Evolutionary conservation across 202 grass and related monocot genomes (phyloP).

Genomic region (Zizania palustris): DNA sequence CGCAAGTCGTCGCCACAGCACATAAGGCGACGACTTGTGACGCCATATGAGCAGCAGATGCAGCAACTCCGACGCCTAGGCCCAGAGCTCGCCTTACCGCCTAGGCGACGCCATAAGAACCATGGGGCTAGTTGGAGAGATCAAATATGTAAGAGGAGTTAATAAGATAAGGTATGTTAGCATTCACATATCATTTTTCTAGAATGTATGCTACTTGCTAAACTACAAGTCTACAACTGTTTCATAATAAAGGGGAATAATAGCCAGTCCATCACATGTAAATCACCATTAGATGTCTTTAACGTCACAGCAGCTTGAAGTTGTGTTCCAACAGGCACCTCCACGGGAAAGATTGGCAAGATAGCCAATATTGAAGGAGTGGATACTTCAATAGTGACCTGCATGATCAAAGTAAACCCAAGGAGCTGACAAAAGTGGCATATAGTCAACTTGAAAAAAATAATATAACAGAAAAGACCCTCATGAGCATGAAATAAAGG

Average conservation of each 20-base stretch:
- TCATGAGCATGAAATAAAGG: background rate
- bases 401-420: constrained; percentile 43
- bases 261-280: constrained; percentile 39
- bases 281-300: constrained; percentile 71
- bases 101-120: too few species aligned
- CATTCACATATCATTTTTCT: constrained; percentile 26
- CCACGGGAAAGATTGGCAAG: constrained; percentile 83
- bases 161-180: background rate
- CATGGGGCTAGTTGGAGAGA: background rate
- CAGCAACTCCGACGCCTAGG: too few species aligned
- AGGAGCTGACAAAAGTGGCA: constrained; percentile 16
- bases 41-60: too few species aligned
- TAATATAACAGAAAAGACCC: constrained; percentile 6
- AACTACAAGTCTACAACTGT: background rate
- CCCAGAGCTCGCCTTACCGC: too few species aligned
- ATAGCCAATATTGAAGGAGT: constrained; percentile 68
- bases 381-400: constrained; percentile 84
- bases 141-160: background rate
- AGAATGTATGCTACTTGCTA: constrained; percentile 12
- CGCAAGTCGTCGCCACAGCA: too few species aligned
- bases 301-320: constrained; percentile 75
- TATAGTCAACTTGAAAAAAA: constrained; percentile 10
- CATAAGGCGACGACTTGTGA: too few species aligned
- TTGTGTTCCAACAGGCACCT: constrained; percentile 81
- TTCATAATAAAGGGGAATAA: constrained; percentile 27